Evolutionary conservation across 2,329 filamentous ascomycete species (phyloP).

Genomic region (Penicillium sp.): DNA sequence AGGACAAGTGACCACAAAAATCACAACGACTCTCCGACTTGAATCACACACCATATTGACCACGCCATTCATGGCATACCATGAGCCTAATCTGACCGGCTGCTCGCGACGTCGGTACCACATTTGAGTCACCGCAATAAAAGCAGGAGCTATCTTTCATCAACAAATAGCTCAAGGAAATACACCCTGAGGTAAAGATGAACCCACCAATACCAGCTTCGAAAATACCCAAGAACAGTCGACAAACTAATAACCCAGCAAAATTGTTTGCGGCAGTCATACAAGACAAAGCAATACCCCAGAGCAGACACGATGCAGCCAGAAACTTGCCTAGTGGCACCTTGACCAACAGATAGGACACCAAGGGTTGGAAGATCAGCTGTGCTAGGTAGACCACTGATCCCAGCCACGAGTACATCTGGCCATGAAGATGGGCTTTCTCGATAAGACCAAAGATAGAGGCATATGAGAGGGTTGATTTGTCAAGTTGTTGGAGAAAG

Average conservation of each 20-base stretch:
- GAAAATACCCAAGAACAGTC: constrained; percentile 63
- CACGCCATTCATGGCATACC: constrained; percentile 62
- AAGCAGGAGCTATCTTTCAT: constrained; percentile 51
- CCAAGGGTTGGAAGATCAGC: constrained; percentile 57
- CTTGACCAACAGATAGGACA: constrained; percentile 62
- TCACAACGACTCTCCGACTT: background rate
- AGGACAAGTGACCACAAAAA: background rate
- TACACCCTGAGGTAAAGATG: no score
- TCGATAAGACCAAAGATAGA: constrained; percentile 67
- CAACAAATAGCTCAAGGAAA: background rate
- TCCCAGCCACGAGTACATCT: constrained; percentile 59
- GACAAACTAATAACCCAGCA: constrained; percentile 53
- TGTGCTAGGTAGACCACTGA: constrained; percentile 60
- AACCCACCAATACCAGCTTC: constrained; percentile 50
- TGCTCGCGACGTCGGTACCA: constrained; percentile 60
- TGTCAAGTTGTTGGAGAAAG: constrained; percentile 67
- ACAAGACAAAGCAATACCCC: constrained; percentile 56
- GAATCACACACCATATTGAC: constrained; percentile 51
- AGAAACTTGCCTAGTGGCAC: constrained; percentile 65
- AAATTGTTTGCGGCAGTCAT: constrained; percentile 61
- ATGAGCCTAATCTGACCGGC: constrained; percentile 55
- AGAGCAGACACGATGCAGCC: constrained; percentile 55
- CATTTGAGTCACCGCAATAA: constrained; percentile 58
- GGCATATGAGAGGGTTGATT: constrained; percentile 64
- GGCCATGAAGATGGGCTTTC: constrained; percentile 60